These are phyloP conservation scores for Rauvolfia tetraphylla DNA, from an alignment of 257 asterid species.

Conservation along the genomic window DNA sequence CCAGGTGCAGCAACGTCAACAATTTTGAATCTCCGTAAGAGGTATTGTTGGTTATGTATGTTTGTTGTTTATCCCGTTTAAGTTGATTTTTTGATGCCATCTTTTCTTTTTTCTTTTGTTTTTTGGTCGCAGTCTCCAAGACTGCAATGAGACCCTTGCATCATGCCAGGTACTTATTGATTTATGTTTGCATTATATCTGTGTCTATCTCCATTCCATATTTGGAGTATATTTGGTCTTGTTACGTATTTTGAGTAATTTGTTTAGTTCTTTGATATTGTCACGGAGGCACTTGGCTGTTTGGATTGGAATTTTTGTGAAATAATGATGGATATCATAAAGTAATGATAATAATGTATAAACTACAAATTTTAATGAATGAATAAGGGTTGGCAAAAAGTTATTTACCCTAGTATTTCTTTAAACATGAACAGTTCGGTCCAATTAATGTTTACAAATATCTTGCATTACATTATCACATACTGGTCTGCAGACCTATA, in stretches of 20 bases:
- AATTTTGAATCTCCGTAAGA: conserved; percentile 90
- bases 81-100: background rate
- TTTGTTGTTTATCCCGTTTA: background rate
- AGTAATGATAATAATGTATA: background rate
- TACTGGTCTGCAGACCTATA: background rate
- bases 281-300: too few relatives aligned
- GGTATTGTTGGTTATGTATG: conserved; percentile 31
- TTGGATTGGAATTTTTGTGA: too few relatives aligned
- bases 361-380: background rate
- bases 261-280: background rate
- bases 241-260: background rate
- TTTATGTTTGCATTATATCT: background rate
- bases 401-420: background rate
- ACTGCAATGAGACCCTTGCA: conserved; percentile 72
- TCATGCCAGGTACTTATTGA: conserved; percentile 57
- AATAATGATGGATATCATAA: background rate
- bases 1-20: conserved; percentile 90
- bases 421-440: background rate
- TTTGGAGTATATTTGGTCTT: background rate
- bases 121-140: conserved; percentile 65
- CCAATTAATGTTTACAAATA: background rate
- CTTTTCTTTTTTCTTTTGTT: conserved; percentile 11
- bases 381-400: background rate
- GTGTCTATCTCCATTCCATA: background rate
- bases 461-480: background rate